Base-by-base conservation (phyloP, 164 flowering plant species). In the Saururus chinensis region DNA sequence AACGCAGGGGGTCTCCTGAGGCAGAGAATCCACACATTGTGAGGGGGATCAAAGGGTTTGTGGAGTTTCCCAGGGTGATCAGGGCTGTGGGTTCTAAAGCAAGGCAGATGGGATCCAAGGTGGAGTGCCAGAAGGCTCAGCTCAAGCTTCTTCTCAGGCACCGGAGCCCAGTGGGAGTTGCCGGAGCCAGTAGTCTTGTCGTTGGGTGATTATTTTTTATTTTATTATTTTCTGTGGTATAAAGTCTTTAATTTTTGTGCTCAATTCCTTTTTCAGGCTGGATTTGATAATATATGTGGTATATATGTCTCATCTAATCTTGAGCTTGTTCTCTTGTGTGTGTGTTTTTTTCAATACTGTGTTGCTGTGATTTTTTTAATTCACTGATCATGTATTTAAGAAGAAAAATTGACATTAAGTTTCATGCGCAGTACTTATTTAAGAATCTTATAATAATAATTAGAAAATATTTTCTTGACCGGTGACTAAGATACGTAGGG, bases 121-220 rank as follows among this genome's bases (percentile, higher is more conserved):
- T 83, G 67, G 91, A 88, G 74, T 83, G 88, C 53, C 92, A 88
- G 62, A 88, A 77, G 75, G 80, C 88, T 72, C 95, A 84, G 65
- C 75, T 90, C 0, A 74, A 75, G 68, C 73, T 81, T 70, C 64
- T 87, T 13, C 72, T 88, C 41, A 86, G 81, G 66, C 93, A 86
- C 49, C 86, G 74, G 73, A 69, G 68, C 40, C 73, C 81, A 6
- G 62, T 78, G 41, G 69, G 53, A 19, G 59, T 53, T 22, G 51
- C 41, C 42, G 60, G 77, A 58, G 60, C 80, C 4, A 70, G 70
- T 64, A 21, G 35, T 40, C 77, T 84, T 19, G 62, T 81, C 22
- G 60, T 78, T 41, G 76, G 77, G 62, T 83, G 37, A 57, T 22
- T 20, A 9, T 0, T 12, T 20, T 13, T 23, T 11, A 23, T 21